Evolutionary conservation across 202 grass and related monocot species (phyloP).

Genomic region (Brachypodium distachyon): DNA sequence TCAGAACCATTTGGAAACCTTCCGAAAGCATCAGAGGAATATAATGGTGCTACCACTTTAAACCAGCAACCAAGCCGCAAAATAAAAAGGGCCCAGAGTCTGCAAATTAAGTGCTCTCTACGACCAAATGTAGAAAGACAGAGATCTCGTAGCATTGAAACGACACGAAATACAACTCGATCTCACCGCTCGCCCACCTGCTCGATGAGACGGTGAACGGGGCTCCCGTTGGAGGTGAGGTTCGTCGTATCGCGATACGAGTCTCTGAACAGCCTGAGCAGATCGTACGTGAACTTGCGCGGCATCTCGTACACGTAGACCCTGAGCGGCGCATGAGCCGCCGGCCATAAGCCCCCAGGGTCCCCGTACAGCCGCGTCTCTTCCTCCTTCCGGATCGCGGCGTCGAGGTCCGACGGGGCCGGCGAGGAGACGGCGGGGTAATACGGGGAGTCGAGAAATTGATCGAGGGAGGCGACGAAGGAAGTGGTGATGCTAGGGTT

Average conservation of each 20-base stretch:
- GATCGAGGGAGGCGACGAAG: constrained; percentile 72
- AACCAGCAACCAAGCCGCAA: not conserved
- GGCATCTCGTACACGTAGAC: constrained; percentile 99
- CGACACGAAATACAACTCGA: not conserved
- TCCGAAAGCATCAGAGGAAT: not conserved
- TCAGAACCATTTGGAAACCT: not conserved
- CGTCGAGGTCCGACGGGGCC: constrained; percentile 15
- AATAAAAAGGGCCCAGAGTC: not conserved
- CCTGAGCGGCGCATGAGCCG: constrained; percentile 46
- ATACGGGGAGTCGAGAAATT: constrained; percentile 42
- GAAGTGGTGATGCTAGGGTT: constrained; percentile 26
- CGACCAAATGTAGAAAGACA: not conserved
- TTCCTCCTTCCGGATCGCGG: constrained; percentile 40
- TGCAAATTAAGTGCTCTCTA: not conserved
- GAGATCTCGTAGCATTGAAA: not conserved
- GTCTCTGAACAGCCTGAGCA: constrained; percentile 79
- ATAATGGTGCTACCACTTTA: not conserved
- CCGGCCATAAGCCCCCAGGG: constrained; percentile 32
- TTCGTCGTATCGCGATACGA: constrained; percentile 71
- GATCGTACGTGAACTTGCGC: constrained; percentile 84
- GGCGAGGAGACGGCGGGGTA: not conserved
- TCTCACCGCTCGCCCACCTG: constrained; percentile 49
- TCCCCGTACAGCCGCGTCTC: constrained; percentile 39
- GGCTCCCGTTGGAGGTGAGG: constrained; percentile 97
- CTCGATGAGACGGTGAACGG: constrained; percentile 91